These are phyloP conservation scores for Chaetomidium leptoderma DNA, from an alignment of 495 filamentous ascomycete genomes.

Conservation along the genomic window DNA sequence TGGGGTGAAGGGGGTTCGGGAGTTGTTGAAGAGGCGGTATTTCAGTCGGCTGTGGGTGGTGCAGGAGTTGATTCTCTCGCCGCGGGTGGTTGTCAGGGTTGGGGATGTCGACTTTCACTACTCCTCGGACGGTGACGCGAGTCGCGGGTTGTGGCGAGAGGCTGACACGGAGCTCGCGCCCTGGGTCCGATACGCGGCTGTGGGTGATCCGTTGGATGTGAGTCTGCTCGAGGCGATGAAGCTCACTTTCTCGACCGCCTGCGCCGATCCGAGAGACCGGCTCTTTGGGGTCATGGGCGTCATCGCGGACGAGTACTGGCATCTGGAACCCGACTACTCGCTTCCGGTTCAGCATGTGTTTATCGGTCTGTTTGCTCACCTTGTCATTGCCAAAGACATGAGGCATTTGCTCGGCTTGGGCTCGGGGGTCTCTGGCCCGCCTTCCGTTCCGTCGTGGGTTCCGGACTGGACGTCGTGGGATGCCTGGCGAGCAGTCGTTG, in stretches of 20 bases:
- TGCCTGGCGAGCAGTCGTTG: too few species aligned
- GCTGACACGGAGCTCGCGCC: not conserved
- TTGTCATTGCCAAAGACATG: too few species aligned
- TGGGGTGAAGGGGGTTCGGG: too few species aligned
- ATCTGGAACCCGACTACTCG: too few species aligned
- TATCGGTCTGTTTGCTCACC: too few species aligned
- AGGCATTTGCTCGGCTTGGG: too few species aligned
- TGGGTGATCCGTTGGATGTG: not conserved
- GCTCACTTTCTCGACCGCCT: not conserved
- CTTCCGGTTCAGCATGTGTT: too few species aligned
- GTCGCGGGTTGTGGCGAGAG: not conserved
- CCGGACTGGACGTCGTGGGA: too few species aligned
- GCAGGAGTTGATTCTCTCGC: conserved; percentile 27
- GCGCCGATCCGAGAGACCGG: not conserved
- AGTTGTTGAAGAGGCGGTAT: conserved; percentile 21
- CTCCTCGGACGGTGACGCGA: not conserved
- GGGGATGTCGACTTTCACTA: conserved; percentile 22
- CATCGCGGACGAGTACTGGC: too few species aligned
- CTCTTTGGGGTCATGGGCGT: too few species aligned
- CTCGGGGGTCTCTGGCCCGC: too few species aligned
- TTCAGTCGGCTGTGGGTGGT: conserved; percentile 32
- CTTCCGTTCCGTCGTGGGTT: too few species aligned
- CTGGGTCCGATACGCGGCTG: not conserved
- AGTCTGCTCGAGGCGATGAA: not conserved
- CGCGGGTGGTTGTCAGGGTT: conserved; percentile 21